Evolutionary conservation across 768 basidiomycete genomes (phyloP), one percentile per base, ranked within the genome.

Genomic region (Thelephora aurantiotincta): DNA sequence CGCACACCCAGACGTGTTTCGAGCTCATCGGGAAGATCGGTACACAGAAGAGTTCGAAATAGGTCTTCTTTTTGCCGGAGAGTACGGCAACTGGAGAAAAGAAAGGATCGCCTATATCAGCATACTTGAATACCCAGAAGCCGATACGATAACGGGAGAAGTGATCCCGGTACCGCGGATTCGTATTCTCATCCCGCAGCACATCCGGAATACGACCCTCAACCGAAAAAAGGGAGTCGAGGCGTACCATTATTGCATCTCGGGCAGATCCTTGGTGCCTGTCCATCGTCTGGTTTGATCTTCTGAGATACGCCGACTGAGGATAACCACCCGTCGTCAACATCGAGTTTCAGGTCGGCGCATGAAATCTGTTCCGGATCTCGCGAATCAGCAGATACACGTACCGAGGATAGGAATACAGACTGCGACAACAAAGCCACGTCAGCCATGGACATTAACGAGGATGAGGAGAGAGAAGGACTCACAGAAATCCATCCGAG

Each of bases 41-140:
- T 12, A 88, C 68, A 60, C 75, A 82, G 65, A 79, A 86, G 41
- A 88, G 58, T 61, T 84, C 80, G 57, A 88, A 81, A 84, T 82
- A 16, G 9, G 38, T 41, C 38, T 18, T 18, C 18, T 41, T 41
- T 14, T 16, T 18, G 22, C 9, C 18, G 6, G 22, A n/a, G 22
- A 18, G 16, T 41, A 9, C 22, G 7, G 5, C 22, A 14, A 41
- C 38, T 18, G 16, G 14, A 19, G 36, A 16, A 19, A 19, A 37
- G 36, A 41, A 18, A 18, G 14, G 38, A 22, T 4, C 38, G 5
- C 18, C 7, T 41, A 9, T 41, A 22, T n/a, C n/a, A 41, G 18
- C 14, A 41, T 41, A 22, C 22, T 41, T 14, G n/a, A 18, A 14
- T 16, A 41, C 14, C 22, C 7, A 14, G 38, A 16, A 41, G 38